phyloP scores from a whole-genome alignment of 805 yeast genomes.

The Lipomyces mesembrius region DNA sequence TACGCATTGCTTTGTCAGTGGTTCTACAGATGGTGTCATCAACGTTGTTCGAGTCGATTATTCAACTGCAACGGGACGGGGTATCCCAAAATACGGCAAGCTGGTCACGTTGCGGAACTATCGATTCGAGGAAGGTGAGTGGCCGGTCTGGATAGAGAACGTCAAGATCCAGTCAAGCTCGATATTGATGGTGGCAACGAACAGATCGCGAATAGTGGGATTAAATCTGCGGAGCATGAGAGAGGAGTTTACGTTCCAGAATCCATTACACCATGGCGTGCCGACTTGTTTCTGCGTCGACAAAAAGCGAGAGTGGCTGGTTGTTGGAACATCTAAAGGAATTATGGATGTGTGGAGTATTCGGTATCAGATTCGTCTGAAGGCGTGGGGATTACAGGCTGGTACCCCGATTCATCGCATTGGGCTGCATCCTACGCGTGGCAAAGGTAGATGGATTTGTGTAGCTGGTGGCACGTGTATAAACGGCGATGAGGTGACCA shows the following conservation, averaged over 20 bases:
- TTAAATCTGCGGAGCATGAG: slow-evolving; percentile 64
- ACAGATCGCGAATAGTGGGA: slow-evolving; percentile 55
- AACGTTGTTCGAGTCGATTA: slow-evolving; percentile 41
- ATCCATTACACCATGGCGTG: slow-evolving; percentile 68
- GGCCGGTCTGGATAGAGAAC: slow-evolving; percentile 53
- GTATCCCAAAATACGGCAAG: slow-evolving; percentile 36
- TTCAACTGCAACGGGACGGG: slow-evolving; percentile 27
- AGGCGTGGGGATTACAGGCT: slow-evolving; percentile 63
- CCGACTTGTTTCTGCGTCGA: slow-evolving; percentile 65
- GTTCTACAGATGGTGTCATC: slow-evolving; percentile 42
- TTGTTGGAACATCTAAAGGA: slow-evolving; percentile 78
- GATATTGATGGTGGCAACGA: slow-evolving; percentile 57
- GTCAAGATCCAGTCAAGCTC: slow-evolving; percentile 50
- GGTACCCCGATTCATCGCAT: slow-evolving; percentile 58
- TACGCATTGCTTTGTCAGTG: slow-evolving; percentile 44
- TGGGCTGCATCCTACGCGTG: slow-evolving; percentile 51
- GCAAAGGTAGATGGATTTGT: slow-evolving; percentile 54
- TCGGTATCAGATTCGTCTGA: slow-evolving; percentile 64
- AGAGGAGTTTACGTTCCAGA: slow-evolving; percentile 50
- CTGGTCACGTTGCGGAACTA: slow-evolving; percentile 50
- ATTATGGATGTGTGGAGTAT: slow-evolving; percentile 80
- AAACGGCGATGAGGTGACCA: slow-evolving; percentile 60
- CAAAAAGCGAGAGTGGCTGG: slow-evolving; percentile 60
- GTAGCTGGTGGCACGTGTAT: slow-evolving; percentile 64
- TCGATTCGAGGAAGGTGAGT: slow-evolving; percentile 50